A percentile compares a stretch with the other conserved stretches of the same genome.
Evolutionary conservation across 768 basidiomycete species (phyloP).

Genomic region (Boletus fagicola): DNA sequence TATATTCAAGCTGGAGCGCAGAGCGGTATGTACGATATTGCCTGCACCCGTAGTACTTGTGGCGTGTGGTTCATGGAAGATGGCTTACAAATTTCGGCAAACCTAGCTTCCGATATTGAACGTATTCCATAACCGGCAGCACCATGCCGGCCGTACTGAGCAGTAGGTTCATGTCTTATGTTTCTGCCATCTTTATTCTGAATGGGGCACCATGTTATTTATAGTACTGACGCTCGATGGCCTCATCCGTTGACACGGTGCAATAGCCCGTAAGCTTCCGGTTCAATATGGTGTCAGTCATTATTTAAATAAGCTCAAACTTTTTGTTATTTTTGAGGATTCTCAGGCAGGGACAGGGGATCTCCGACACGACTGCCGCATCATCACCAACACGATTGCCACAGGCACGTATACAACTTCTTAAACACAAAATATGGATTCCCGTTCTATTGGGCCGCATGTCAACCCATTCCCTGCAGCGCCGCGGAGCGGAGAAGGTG

Average conservation of each 20-base stretch:
- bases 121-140: conserved; percentile 11
- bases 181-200: not conserved
- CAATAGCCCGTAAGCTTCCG: not conserved
- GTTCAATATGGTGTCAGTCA: not conserved
- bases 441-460: not conserved
- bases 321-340: not conserved
- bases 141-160: not conserved
- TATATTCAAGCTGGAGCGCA: conserved; percentile 23
- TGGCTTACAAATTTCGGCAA: not conserved
- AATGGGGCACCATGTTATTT: not conserved
- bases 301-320: not conserved
- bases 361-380: not conserved
- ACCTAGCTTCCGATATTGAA: conserved; percentile 23
- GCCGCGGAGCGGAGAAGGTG: not conserved
- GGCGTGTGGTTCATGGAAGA: not conserved
- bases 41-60: not conserved
- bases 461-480: rapidly evolving
- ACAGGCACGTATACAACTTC: not conserved
- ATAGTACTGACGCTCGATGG: not conserved
- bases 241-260: not conserved
- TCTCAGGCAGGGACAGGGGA: not conserved
- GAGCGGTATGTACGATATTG: conserved; percentile 16
- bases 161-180: conserved; percentile 4
- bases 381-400: not conserved
- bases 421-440: not conserved